Conservation (phyloP, 352 stramenopile species). For the Globisporangium ultimum region DNA sequence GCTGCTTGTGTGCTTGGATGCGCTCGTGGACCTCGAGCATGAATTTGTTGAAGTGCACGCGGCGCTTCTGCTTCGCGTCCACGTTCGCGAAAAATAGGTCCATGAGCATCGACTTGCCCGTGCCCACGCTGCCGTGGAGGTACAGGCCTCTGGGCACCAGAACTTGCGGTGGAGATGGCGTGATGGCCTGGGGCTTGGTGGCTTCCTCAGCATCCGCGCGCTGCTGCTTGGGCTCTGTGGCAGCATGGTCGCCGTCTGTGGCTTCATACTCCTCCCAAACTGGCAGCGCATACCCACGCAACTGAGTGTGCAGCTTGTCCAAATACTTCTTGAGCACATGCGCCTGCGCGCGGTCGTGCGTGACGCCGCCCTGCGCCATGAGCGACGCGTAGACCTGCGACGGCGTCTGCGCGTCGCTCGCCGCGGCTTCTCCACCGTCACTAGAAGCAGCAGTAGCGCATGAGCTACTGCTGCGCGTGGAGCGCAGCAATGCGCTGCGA, state of each 20-base stretch:
- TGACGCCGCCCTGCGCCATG: conserved; percentile 20
- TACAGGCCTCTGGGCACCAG: conserved; percentile 90
- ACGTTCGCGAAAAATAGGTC: conserved; percentile 90
- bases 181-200: conserved; percentile 1
- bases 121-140: conserved; percentile 93
- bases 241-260: background rate
- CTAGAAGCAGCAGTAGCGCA: background rate
- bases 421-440: no score
- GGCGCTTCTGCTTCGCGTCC: conserved; percentile 65
- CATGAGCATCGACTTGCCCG: conserved; percentile 97
- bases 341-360: conserved; percentile 29
- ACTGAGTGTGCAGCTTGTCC: conserved; percentile 55
- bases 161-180: conserved; percentile 13
- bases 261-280: conserved; percentile 9
- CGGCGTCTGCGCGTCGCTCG: conserved; percentile 10
- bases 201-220: background rate
- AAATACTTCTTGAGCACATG: conserved; percentile 35
- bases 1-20: conserved; percentile 89
- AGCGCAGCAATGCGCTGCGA: background rate
- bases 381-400: conserved; percentile 30
- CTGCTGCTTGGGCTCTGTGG: background rate
- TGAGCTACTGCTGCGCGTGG: background rate
- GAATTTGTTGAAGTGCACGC: conserved; percentile 98
- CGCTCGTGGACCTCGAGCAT: conserved; percentile 94
- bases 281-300: conserved; percentile 53